Evolutionary conservation across 2,329 filamentous ascomycete species (phyloP), one percentile per base, ranked within the genome.

Genomic region (Pseudogymnoascus sp.): DNA sequence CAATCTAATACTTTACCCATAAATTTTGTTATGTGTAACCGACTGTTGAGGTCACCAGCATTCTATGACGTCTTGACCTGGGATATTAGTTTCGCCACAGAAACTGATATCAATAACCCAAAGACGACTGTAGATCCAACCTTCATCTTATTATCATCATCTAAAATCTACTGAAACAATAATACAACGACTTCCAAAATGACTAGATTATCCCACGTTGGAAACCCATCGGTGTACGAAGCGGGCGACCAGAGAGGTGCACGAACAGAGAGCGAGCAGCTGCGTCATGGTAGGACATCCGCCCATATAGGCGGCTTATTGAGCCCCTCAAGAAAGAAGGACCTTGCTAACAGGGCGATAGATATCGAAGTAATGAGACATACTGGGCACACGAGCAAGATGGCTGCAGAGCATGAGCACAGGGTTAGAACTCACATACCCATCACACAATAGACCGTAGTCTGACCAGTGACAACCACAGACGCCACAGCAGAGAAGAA

Each of bases 241-340:
- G 86, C 82, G 63, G 87, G 86, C 63, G 90, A 94, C 76, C 90
- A 94, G 80, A 82, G 84, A 69, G 91, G 85, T 73, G 73, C 76
- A 65, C 82, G 84, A 65, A 79, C 82, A 2, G 77, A 82, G 65
- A 67, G 78, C 60, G 71, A 76, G 49, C 66, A 72, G 52, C 79
- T 84, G 70, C 76, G 80, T 42, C 75, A 80, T 23, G 78, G 80
- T 19, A 77, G 83, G 60, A 81, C 85, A 64, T 94, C n/a, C n/a
- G 5, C 84, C 77, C 78, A 92, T 65, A 88, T 93, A 77, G 90
- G 91, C 69, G 80, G 87, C 73, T 25, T n/a, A 74, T 81, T 63
- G 79, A 89, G 73, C 87, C 87, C 60, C 90, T 95, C 75, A 74
- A 80, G 30, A 11, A 33, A 11, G 2, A 3, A 33, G 9, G 7